Evolutionary conservation across 106 monocot species (phyloP), one percentile per base, ranked within the genome.

Genomic region (Allium fistulosum): DNA sequence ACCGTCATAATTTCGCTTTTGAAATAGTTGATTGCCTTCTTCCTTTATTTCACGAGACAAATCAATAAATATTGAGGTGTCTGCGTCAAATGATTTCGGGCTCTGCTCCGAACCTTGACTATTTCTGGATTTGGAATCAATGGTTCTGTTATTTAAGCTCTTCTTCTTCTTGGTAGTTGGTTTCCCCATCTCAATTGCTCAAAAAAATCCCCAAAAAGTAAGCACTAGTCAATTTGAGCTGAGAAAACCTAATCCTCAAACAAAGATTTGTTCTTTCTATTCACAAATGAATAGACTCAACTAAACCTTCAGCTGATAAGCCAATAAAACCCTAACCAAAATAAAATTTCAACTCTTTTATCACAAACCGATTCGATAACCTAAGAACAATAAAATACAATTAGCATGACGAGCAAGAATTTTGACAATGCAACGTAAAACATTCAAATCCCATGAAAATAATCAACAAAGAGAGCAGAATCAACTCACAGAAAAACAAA

Each of bases 81-180:
- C 96, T 37, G 79, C 74, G 67, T 96, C 96, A 11, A 84, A 74
- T 5, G 65, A 63, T 48, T 66, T 91, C 9, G 81, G 68, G 59
- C 61, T 69, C 28, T 74, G 80, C 47, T 75, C 76, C 16, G 69
- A 15, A 18, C 75, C 51, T 18, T 63, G 70, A 61, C 59, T 66
- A 16, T 87, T 57, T 18, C 77, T 87, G 16, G 74, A 63, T 62
- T 53, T 72, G 4, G 56, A 49, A 26, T 75, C 73, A 22, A 37
- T 69, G n/a, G 62, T 48, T 65, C 74, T 81, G 8, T 15, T 28
- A 10, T 59, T 80, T 11, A 55, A 57, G 10, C 53, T 45, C 61
- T 82, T 92, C 80, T 86, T 97, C 72, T 87, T 90, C 86, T 79
- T 97, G 27, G 71, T 68, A 2, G 71, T 65, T n/a, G 88, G 92